Evolutionary conservation across 768 basidiomycete species (phyloP), one percentile per base, ranked within the genome.

Genomic region (Sporobolomyces roseus): DNA sequence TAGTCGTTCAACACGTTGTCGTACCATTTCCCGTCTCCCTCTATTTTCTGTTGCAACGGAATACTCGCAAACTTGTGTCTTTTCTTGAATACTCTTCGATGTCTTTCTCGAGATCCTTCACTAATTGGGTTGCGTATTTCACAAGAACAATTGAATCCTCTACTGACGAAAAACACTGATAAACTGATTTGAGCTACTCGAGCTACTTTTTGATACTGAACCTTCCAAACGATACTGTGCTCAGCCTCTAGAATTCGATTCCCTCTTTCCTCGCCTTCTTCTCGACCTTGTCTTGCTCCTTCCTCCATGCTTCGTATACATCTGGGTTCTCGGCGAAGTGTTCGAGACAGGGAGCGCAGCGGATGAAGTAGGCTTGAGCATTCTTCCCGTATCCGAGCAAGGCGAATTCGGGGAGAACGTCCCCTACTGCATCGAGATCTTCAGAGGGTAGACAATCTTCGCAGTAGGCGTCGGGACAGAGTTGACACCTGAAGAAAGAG

Each of bases 391-490:
- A 63, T 5, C 52, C 68, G 51, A 64, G 58, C 7, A 65, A 25
- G 29, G 51, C 33, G 27, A 86, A 83, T 76, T 87, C 85, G 21
- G 86, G 85, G 8, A 86, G 71, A 2, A 78, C 76, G 5, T 86
- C 84, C 5, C 85, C 85, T 45, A 86, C 77, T 19, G 82, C 79
- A 35, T 82, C 81, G 38, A 85, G 78, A 7, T 84, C 82, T 6
- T 81, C 83, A 4, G 75, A 70, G 7, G 84, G 82, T 46, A 87
- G 68, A 75, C 86, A 86, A 70, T 86, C 86, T 61, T 86, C 84
- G 76, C 86, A 87, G 68, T 83, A 84, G 2, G 86, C 84, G 60
- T 80, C 77, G 21, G 83, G 81, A 74, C 86, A 87, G 1, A 84
- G 85, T 64, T 82, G 84, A 68, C 85, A 86, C 67, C 85, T 85